phyloP scores from a whole-genome alignment of 2,329 filamentous ascomycete genomes.

The Teratosphaeria pseudoeucalypti region DNA sequence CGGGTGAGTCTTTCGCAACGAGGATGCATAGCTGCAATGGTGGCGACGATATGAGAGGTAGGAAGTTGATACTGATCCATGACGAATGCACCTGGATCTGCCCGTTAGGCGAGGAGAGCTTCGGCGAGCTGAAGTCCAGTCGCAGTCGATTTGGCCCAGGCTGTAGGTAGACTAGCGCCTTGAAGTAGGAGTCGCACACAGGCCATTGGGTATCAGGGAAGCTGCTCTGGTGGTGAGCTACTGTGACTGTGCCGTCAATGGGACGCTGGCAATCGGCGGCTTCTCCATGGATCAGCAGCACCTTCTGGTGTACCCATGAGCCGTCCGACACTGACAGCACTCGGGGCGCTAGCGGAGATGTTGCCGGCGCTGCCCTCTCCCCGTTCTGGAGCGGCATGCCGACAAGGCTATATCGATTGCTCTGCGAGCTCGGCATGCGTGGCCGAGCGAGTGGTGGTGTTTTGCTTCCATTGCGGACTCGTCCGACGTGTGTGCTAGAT shows the following conservation, averaged over 20 bases:
- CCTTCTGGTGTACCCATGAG: constrained; percentile 87
- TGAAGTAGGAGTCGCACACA: constrained; percentile 81
- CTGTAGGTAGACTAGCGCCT: constrained; percentile 78
- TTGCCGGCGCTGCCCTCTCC: constrained; percentile 21
- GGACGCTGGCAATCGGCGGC: constrained; percentile 63
- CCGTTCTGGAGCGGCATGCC: constrained; percentile 15
- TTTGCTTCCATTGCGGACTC: constrained; percentile 33
- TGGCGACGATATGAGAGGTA: constrained; percentile 66
- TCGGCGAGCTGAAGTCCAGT: constrained; percentile 75
- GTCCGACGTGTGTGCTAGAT: constrained; percentile 47
- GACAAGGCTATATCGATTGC: constrained; percentile 51
- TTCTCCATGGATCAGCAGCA: constrained; percentile 69
- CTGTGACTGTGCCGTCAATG: constrained; percentile 67
- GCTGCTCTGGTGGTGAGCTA: constrained; percentile 72
- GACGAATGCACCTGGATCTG: constrained; percentile 65
- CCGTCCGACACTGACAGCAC: constrained; percentile 71
- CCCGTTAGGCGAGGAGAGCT: constrained; percentile 58
- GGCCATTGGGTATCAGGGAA: constrained; percentile 82
- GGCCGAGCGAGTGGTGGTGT: constrained; percentile 29
- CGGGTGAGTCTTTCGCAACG: constrained; percentile 76
- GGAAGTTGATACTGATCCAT: constrained; percentile 74
- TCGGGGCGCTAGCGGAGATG: constrained; percentile 71
- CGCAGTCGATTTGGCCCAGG: constrained; percentile 82
- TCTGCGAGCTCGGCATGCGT: constrained; percentile 19
- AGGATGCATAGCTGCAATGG: constrained; percentile 85